Evolutionary conservation across 148 eudicot genomes (phyloP).

Genomic region (Fallopia convolvulus): DNA sequence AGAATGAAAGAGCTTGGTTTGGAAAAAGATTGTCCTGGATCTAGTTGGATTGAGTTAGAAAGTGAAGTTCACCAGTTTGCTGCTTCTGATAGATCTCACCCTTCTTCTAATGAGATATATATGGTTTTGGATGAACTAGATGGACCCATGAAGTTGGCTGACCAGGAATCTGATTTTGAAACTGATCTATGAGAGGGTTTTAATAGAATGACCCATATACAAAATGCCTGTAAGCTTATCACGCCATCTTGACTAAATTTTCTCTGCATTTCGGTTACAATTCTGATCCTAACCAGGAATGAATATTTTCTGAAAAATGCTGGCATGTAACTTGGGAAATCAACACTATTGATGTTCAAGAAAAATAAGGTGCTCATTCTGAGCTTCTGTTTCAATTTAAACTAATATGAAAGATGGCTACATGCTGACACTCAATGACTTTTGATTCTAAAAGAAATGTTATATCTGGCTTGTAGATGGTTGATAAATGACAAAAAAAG

Average conservation of each 20-base stretch:
- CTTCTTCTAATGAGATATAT: conserved; percentile 19
- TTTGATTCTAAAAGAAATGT: neutral
- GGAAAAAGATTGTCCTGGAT: conserved; percentile 33
- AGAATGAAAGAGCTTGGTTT: conserved; percentile 26
- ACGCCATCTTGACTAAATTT: neutral
- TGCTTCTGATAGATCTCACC: conserved; percentile 32
- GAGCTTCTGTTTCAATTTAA: neutral
- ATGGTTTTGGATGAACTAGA: conserved; percentile 23
- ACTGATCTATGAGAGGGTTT: neutral
- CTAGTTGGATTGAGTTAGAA: conserved; percentile 40
- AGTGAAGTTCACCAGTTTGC: conserved; percentile 33
- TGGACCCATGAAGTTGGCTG: conserved; percentile 18
- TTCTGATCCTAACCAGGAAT: neutral
- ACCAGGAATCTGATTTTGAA: neutral
- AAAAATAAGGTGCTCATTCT: neutral
- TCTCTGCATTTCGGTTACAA: neutral
- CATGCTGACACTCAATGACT: neutral
- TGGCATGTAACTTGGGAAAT: neutral
- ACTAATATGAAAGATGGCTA: neutral
- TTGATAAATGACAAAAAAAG: neutral
- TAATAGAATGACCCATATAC: neutral
- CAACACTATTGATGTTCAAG: neutral
- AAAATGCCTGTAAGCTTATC: neutral
- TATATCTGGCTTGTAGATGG: neutral
- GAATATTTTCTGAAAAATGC: neutral